Base-by-base conservation (phyloP, 805 yeast species). In the Starmerella potacharoeniae region DNA sequence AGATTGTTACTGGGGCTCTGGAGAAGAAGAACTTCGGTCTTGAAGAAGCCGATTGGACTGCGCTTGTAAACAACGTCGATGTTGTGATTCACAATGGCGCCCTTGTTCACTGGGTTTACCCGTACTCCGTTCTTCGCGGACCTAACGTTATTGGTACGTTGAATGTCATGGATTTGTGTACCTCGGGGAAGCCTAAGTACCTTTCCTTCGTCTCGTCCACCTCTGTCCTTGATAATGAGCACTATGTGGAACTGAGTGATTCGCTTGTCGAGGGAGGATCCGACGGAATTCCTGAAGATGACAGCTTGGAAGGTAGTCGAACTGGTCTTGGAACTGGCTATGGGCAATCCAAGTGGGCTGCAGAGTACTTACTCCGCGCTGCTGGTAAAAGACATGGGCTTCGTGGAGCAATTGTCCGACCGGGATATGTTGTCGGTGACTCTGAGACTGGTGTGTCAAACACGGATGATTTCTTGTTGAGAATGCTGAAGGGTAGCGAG, bases 281-380 rank as follows among this genome's bases (percentile, higher is more conserved):
- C 53, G 67, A 72, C 4, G 97, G 97, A 60, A 70, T 93, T 57
- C 77, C 80, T 14, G 99, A 93, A 69, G 71, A 82, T 6, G 99
- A 93, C 69, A 85, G 83, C 62, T 75, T 93, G 62, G 69, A 75
- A 63, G 97, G 97, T 0, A 86, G 97, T 1, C 75, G 86, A 17
- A 67, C 71, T 5, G 97, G 96, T 1, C 76, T 93, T 56, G 85
- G 89, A 31, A 85, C 83, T 57, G 99, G 98, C 16, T 93, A 93
- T 67, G 99, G 99, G 47, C 99, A 95, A 73, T 80, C 93, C 62
- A 93, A 93, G 70, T 93, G 99, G 99, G 88, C 89, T 39, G 95
- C 96, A 31, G 99, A 93, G 72, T 80, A 86, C 63, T 75, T 93
- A 47, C 81, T 88, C 58, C 81, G 97, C 67, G 76, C 77, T 54